Conservation (phyloP, 441 rosid genomes). For the California macrophylla region DNA sequence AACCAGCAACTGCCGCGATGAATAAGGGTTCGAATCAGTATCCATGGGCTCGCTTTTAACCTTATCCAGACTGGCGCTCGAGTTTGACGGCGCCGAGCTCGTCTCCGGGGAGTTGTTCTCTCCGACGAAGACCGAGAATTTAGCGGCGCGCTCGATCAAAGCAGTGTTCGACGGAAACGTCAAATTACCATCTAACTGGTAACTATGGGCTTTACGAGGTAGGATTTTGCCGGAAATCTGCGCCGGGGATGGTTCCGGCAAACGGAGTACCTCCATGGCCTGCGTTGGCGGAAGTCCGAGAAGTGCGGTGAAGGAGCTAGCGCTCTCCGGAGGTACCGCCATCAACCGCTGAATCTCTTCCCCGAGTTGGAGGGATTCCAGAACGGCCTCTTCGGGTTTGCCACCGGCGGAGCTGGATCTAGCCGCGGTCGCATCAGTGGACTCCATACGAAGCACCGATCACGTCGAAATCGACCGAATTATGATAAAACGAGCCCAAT, state of each 20-base stretch:
- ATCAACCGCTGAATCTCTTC: conserved; percentile 53
- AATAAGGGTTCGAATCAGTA: conserved; percentile 33
- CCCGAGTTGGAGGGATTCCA: conserved; percentile 49
- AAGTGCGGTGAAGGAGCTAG: conserved; percentile 73
- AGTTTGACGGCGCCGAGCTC: conserved; percentile 38
- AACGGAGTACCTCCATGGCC: conserved; percentile 73
- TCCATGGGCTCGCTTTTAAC: conserved; percentile 65
- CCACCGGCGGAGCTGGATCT: conserved; percentile 26
- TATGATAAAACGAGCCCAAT: not conserved
- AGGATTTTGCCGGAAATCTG: not conserved
- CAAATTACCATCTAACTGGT: conserved; percentile 24
- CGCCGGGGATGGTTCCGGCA: conserved; percentile 22
- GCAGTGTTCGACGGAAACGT: conserved; percentile 36
- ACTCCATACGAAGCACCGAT: conserved; percentile 32
- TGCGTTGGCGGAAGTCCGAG: conserved; percentile 70
- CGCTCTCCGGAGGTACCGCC: conserved; percentile 42
- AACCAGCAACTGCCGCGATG: conserved; percentile 29
- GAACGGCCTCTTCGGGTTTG: conserved; percentile 23
- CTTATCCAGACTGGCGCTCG: conserved; percentile 40
- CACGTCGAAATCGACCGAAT: not conserved
- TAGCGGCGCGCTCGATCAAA: conserved; percentile 49
- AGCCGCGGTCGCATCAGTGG: conserved; percentile 24
- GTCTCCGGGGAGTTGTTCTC: conserved; percentile 41
- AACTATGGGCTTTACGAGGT: conserved; percentile 10
- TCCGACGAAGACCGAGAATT: conserved; percentile 42